A percentile compares a stretch with the other conserved stretches of the same genome.
phyloP scores from a whole-genome alignment of 495 filamentous ascomycete genomes.

The Penicilliopsis zonata region DNA sequence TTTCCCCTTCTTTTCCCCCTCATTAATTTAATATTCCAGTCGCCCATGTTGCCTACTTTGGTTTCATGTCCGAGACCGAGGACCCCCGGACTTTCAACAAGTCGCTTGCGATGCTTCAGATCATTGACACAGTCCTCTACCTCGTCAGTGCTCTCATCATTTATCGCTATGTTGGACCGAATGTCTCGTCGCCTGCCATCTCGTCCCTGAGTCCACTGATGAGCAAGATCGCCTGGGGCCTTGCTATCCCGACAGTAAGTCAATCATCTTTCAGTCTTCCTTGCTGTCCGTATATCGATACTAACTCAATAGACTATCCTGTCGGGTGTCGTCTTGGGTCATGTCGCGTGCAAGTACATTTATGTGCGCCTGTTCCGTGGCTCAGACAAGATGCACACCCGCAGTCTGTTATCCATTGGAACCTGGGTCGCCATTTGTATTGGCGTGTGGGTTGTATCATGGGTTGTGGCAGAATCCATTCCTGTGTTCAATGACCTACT shows the following conservation, averaged over 20 bases:
- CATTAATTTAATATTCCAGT: too few relatives aligned
- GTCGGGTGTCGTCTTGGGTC: conserved; percentile 51
- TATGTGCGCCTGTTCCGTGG: conserved; percentile 42
- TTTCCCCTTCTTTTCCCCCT: too few relatives aligned
- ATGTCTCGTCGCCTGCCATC: conserved; percentile 56
- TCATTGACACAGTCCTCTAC: conserved; percentile 53
- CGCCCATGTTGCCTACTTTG: conserved; percentile 56
- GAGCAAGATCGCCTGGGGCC: conserved; percentile 56
- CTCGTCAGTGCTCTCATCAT: conserved; percentile 52
- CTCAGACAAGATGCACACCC: conserved; percentile 34
- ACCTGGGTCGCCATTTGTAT: conserved; percentile 42
- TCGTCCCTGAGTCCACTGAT: conserved; percentile 43
- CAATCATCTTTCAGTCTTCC: too few relatives aligned
- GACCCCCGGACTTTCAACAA: conserved; percentile 49
- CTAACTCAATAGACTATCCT: conserved; percentile 20
- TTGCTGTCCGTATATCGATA: too few relatives aligned
- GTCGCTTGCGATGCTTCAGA: conserved; percentile 45
- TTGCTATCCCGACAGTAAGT: conserved; percentile 50
- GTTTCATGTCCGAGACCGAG: conserved; percentile 58
- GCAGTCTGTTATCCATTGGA: conserved; percentile 22
- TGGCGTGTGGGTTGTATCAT: conserved; percentile 44
- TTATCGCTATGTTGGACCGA: conserved; percentile 51
- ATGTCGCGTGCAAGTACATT: conserved; percentile 43
- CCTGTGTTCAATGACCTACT: conserved; percentile 54
- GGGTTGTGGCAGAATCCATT: conserved; percentile 52